These are phyloP conservation scores for Eucalyptus regnans DNA, from an alignment of 345 rosid species.

Conservation along the genomic window DNA sequence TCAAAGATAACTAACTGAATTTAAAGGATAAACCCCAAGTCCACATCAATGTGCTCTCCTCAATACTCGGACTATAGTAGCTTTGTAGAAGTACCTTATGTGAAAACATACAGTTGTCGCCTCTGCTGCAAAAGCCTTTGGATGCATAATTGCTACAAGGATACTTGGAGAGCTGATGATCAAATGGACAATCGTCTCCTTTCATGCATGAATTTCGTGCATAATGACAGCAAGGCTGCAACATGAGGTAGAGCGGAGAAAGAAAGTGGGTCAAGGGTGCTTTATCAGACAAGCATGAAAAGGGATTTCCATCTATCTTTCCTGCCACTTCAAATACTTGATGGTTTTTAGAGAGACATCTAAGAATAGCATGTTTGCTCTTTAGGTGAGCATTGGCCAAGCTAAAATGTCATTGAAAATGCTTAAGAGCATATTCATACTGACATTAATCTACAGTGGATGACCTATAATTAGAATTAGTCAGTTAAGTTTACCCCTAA, in stretches of 20 bases:
- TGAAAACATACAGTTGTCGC: constrained; percentile 66
- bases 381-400: not conserved
- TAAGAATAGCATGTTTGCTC: not conserved
- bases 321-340: not conserved
- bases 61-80: not conserved
- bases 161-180: constrained; percentile 81
- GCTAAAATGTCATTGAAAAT: not conserved
- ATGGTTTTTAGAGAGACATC: not conserved
- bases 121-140: constrained; percentile 65
- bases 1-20: not conserved
- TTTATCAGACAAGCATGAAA: not conserved
- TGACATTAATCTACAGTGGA: not conserved
- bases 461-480: not conserved
- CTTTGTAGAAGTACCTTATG: constrained; percentile 50
- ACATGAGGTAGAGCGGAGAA: not conserved
- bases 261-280: not conserved
- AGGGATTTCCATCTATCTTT: not conserved
- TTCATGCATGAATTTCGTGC: constrained; percentile 80
- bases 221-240: constrained; percentile 90
- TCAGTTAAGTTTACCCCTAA: not conserved
- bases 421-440: not conserved
- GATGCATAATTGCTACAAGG: constrained; percentile 46
- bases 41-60: not conserved
- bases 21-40: not conserved
- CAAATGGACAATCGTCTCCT: constrained; percentile 86